Evolutionary conservation across 2,329 filamentous ascomycete species (phyloP).

Genomic region (Penicillium verrucosum): DNA sequence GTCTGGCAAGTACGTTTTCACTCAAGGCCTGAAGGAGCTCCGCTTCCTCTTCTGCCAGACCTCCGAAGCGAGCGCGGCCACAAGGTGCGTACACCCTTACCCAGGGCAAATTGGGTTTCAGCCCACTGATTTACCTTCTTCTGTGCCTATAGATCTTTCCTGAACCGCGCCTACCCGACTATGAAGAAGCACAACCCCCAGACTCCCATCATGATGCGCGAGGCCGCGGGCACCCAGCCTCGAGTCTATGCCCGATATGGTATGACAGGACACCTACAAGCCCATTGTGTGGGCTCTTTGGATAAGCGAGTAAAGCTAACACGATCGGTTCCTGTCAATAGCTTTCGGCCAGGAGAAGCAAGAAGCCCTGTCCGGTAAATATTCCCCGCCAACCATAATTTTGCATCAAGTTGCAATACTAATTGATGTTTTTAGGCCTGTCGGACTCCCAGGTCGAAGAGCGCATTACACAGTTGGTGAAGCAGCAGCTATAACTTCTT

Average conservation of each 20-base stretch:
- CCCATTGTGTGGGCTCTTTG: neutral
- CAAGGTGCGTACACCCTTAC: constrained; percentile 61
- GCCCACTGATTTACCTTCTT: neutral
- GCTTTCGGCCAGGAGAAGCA: constrained; percentile 67
- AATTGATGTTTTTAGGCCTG: constrained; percentile 49
- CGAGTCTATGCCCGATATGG: constrained; percentile 91
- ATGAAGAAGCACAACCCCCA: constrained; percentile 99
- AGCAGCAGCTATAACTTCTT: constrained; percentile 42
- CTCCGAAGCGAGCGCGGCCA: constrained; percentile 81
- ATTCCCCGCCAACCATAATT: neutral
- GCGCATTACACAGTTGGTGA: constrained; percentile 62
- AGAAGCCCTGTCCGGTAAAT: constrained; percentile 58
- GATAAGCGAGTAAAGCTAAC: constrained; percentile 13
- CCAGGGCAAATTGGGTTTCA: neutral
- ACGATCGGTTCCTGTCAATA: constrained; percentile 29
- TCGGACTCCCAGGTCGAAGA: constrained; percentile 69
- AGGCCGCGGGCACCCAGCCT: constrained; percentile 79
- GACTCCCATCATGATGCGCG: constrained; percentile 90
- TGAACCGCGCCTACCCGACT: constrained; percentile 86
- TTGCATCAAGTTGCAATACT: constrained; percentile 5
- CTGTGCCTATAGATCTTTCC: constrained; percentile 67
- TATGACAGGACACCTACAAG: constrained; percentile 43
- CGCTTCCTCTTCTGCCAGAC: constrained; percentile 97
- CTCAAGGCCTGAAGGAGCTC: constrained; percentile 84
- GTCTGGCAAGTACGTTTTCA: constrained; percentile 91